Evolutionary conservation across 108 stramenopile species (phyloP), one percentile per base, ranked within the genome.

Genomic region (Chaetoceros muelleri): DNA sequence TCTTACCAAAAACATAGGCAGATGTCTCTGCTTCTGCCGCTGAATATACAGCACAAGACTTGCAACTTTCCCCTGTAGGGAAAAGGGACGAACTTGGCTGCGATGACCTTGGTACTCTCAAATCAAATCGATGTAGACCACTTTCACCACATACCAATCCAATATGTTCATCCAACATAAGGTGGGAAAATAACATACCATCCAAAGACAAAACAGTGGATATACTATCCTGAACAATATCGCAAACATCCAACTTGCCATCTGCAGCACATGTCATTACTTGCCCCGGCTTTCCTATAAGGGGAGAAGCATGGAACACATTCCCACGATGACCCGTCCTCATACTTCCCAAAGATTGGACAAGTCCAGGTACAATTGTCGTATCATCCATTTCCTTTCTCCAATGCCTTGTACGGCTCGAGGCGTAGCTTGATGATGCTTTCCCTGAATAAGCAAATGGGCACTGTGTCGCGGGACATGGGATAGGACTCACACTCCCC

Each of bases 191-290:
- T 62, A 81, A 85, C 82, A 90, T 81, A 17, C 70, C 46, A 22
- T 22, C 62, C 18, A 46, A 40, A 3, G 54, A 29, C 16, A 62
- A n/a, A 3, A 63, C 67, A 24, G 26, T 54, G 25, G 52, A 50
- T 27, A 80, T 69, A 47, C 61, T 63, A 26, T 73, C 61, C 47
- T 73, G 71, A 29, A 81, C 73, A 27, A 86, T 49, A 51, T 90
- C 82, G 3, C 60, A 50, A 2, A 85, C 44, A 48, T 80, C 54
- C 22, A 90, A 52, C 40, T 56, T 81, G n/a, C 88, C 88, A 72
- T 90, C 88, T 3, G 84, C 84, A 24, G 70, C 88, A 57, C 88
- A 90, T 0, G 88, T 86, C 10, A 64, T 72, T 13, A 90, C 71
- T 55, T 82, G 80, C 0, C 88, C 88, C 2, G 72, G 78, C 20